A percentile compares a stretch with the other conserved stretches of the same genome.
These are phyloP conservation scores for Xylariaceae sp. DNA, from an alignment of 2,329 filamentous ascomycete genomes.

Conservation along the genomic window DNA sequence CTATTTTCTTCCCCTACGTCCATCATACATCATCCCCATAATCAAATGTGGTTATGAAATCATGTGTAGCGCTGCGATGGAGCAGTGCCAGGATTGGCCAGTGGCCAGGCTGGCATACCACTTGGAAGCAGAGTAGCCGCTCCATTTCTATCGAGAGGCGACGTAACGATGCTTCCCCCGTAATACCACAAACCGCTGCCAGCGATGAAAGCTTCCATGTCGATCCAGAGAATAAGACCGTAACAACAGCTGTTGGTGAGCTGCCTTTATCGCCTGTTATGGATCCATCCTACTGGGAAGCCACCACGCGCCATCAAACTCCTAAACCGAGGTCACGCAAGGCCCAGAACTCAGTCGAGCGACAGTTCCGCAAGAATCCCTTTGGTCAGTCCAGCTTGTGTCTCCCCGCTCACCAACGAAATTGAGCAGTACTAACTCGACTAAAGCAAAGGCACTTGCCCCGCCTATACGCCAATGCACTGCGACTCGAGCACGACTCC, in stretches of 20 bases:
- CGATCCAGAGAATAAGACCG: constrained; percentile 48
- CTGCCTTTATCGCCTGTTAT: constrained; percentile 62
- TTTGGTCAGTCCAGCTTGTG: constrained; percentile 57
- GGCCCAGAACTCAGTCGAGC: constrained; percentile 56
- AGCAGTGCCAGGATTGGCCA: constrained; percentile 32
- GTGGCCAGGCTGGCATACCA: background rate
- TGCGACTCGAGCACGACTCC: constrained; percentile 56
- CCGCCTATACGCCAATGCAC: constrained; percentile 64
- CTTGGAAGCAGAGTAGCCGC: constrained; percentile 15
- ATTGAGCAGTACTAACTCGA: constrained; percentile 8
- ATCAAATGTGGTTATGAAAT: constrained; percentile 42
- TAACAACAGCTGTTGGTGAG: constrained; percentile 52
- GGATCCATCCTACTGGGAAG: constrained; percentile 55
- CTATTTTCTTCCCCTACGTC: too few species aligned
- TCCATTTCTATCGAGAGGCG: constrained; percentile 25
- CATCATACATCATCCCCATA: background rate
- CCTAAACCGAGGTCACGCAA: constrained; percentile 45
- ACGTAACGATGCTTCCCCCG: constrained; percentile 27
- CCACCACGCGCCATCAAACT: constrained; percentile 50
- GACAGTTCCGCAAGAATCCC: constrained; percentile 64
- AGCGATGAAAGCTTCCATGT: constrained; percentile 44
- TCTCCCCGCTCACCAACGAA: background rate
- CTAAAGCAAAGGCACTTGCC: constrained; percentile 65
- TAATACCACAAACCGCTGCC: constrained; percentile 21
- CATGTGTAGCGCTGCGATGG: constrained; percentile 36